Conservation (phyloP, 2,329 filamentous ascomycete species). For the Colletotrichum sp. region DNA sequence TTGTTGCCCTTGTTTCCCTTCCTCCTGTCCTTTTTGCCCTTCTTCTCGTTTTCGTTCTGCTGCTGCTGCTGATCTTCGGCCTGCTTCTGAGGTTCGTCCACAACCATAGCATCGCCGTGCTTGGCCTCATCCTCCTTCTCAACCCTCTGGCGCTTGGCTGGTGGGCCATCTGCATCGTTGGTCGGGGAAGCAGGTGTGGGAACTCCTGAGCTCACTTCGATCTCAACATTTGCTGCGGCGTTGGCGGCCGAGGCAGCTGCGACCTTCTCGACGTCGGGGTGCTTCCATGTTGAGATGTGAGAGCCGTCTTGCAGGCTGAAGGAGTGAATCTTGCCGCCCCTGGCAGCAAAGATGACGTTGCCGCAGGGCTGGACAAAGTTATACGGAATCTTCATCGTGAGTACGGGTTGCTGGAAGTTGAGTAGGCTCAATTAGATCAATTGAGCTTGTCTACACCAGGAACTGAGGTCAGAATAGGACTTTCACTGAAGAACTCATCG, state of each 20-base stretch:
- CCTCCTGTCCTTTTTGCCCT: constrained; percentile 32
- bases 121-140: constrained; percentile 35
- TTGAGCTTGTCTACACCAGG: not conserved
- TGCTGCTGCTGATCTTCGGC: constrained; percentile 19
- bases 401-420: not conserved
- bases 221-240: constrained; percentile 28
- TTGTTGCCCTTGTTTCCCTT: constrained; percentile 25
- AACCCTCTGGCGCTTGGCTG: constrained; percentile 48
- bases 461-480: not conserved
- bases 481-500: constrained; percentile 10
- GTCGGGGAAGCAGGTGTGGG: not conserved
- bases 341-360: constrained; percentile 72
- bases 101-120: constrained; percentile 21
- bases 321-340: constrained; percentile 73
- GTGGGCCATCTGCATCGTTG: constrained; percentile 33
- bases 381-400: constrained; percentile 62
- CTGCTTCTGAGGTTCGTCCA: constrained; percentile 25
- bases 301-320: constrained; percentile 65
- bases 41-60: constrained; percentile 23
- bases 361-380: constrained; percentile 63
- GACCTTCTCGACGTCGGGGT: constrained; percentile 45
- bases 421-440: not conserved
- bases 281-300: constrained; percentile 67
- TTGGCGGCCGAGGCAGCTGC: constrained; percentile 24
- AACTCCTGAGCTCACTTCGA: constrained; percentile 28